Conservation (phyloP, 73 alveolate species). For the Paramecium tetraurelia region DNA sequence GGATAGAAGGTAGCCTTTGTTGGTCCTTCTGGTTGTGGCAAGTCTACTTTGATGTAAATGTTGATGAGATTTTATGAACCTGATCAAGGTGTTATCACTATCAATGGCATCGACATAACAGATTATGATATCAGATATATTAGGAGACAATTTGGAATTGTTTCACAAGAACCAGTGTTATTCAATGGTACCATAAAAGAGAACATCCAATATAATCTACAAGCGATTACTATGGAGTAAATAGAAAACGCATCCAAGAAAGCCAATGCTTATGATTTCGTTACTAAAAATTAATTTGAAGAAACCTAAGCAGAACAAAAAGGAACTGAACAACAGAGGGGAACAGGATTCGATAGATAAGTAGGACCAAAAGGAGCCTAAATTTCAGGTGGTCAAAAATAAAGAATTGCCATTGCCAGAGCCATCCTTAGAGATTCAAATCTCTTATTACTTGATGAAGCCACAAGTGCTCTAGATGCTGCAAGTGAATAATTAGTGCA, state of each 20-base stretch:
- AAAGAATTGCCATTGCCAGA: conserved; percentile 83
- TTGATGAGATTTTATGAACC: conserved; percentile 80
- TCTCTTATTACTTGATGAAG: conserved; percentile 80
- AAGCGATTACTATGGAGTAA: conserved; percentile 42
- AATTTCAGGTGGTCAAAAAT: conserved; percentile 81
- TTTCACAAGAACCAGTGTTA: conserved; percentile 76
- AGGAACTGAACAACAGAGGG: conserved; percentile 24
- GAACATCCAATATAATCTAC: conserved; percentile 72
- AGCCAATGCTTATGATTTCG: conserved; percentile 72
- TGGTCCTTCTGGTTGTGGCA: conserved; percentile 88
- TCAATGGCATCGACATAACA: conserved; percentile 79
- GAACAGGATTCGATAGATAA: conserved; percentile 54
- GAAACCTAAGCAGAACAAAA: background rate
- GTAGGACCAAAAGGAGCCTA: conserved; percentile 66
- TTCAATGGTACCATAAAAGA: conserved; percentile 70
- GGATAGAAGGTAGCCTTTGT: conserved; percentile 85
- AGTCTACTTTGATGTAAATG: conserved; percentile 74
- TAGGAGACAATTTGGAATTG: conserved; percentile 75
- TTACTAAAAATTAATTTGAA: conserved; percentile 40
- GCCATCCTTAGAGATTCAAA: conserved; percentile 73
- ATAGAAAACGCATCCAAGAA: conserved; percentile 70
- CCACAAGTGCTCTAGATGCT: conserved; percentile 81
- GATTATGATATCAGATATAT: conserved; percentile 73
- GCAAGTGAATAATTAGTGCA: conserved; percentile 70
- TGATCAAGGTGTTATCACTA: conserved; percentile 71